Evolutionary conservation across 805 yeast species (phyloP).

Genomic region (Candida loeiensis): DNA sequence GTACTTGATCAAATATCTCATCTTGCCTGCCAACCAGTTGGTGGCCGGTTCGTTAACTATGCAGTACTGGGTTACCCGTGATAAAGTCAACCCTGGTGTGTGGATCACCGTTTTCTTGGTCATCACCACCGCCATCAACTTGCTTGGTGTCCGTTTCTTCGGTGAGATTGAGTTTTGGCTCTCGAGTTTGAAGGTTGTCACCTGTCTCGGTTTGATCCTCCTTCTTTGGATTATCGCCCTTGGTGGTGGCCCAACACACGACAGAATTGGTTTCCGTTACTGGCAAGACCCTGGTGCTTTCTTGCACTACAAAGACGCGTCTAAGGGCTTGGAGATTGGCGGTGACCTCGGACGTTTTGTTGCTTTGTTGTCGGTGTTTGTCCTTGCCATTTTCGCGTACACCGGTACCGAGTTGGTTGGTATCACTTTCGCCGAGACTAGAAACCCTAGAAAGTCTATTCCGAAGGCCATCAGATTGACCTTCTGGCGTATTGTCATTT

Average conservation of each 20-base stretch:
- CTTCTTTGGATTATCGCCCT: constrained; percentile 60
- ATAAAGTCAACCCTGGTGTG: constrained; percentile 51
- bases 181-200: constrained; percentile 59
- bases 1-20: constrained; percentile 52
- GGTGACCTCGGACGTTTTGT: constrained; percentile 56
- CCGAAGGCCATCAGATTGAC: constrained; percentile 71
- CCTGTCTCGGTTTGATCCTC: constrained; percentile 64
- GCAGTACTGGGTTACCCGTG: constrained; percentile 50
- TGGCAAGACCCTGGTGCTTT: constrained; percentile 71
- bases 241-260: constrained; percentile 78
- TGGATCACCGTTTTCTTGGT: constrained; percentile 51
- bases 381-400: constrained; percentile 65
- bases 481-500: constrained; percentile 59
- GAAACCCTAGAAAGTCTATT: constrained; percentile 59
- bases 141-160: constrained; percentile 45
- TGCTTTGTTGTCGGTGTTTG: constrained; percentile 58
- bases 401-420: constrained; percentile 71
- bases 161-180: constrained; percentile 49
- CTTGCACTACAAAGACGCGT: constrained; percentile 42
- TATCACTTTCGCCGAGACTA: constrained; percentile 70
- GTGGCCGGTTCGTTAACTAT: constrained; percentile 58
- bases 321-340: constrained; percentile 31
- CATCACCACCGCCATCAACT: constrained; percentile 37
- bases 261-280: constrained; percentile 68
- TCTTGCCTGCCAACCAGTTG: constrained; percentile 60